phyloP scores from a whole-genome alignment of 495 filamentous ascomycete species.

The Trichoderma asperelloides region DNA sequence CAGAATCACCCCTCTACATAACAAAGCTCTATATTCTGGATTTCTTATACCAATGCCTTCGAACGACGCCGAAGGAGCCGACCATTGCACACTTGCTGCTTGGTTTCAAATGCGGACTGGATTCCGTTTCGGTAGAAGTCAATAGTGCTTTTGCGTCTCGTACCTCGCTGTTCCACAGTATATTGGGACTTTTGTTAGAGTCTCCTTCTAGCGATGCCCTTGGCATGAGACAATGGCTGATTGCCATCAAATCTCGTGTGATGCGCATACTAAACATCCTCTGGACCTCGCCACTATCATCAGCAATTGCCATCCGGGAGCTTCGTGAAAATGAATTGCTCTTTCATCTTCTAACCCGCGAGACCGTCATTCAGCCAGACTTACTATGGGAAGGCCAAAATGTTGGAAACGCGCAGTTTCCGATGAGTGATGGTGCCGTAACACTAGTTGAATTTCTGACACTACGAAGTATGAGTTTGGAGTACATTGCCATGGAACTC shows the following conservation, averaged over 20 bases:
- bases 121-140: slow-evolving; percentile 52
- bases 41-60: slow-evolving; percentile 71
- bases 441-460: slow-evolving; percentile 66
- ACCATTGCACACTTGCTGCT: slow-evolving; percentile 85
- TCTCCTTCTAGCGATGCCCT: slow-evolving; percentile 54
- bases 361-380: slow-evolving; percentile 52
- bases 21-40: slow-evolving; percentile 72
- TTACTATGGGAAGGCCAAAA: slow-evolving; percentile 61
- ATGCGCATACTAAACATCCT: slow-evolving; percentile 70
- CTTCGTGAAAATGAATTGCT: slow-evolving; percentile 68
- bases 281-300: slow-evolving; percentile 79
- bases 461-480: slow-evolving; percentile 62
- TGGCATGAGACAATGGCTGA: slow-evolving; percentile 54
- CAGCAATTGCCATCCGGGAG: slow-evolving; percentile 61
- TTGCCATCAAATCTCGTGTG: slow-evolving; percentile 62
- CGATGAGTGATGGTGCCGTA: slow-evolving; percentile 49
- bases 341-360: slow-evolving; percentile 55
- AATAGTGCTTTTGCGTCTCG: slow-evolving; percentile 56
- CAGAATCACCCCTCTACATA: slow-evolving; percentile 54
- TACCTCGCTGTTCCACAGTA: slow-evolving; percentile 71
- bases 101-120: slow-evolving; percentile 68
- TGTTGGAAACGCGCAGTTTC: slow-evolving; percentile 46
- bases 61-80: slow-evolving; percentile 56
- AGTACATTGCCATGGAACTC: slow-evolving; percentile 78
- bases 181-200: slow-evolving; percentile 56